phyloP scores from a whole-genome alignment of 2,329 filamentous ascomycete genomes.

The Aspergillus sclerotialis region DNA sequence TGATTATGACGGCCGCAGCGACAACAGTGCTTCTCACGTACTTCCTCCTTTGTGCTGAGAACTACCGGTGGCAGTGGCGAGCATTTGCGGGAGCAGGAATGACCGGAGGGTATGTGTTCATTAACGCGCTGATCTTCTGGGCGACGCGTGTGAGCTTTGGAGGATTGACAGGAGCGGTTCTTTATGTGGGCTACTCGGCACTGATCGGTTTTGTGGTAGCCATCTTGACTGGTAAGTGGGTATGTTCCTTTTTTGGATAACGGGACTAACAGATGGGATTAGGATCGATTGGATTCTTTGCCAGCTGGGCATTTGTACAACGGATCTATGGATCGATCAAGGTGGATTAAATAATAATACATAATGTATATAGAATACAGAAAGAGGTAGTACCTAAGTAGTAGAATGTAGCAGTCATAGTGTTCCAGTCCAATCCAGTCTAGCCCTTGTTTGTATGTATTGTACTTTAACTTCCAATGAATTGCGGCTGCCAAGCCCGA shows the following conservation, averaged over 20 bases:
- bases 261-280: slow-evolving; percentile 4
- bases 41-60: slow-evolving; percentile 90
- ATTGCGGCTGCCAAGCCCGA: too few relatives aligned
- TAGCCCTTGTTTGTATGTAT: too few relatives aligned
- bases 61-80: slow-evolving; percentile 99
- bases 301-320: slow-evolving; percentile 88
- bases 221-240: slow-evolving; percentile 75
- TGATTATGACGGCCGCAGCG: slow-evolving; percentile 90
- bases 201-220: slow-evolving; percentile 88
- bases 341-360: slow-evolving; percentile 68
- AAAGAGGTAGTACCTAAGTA: slow-evolving; percentile 5
- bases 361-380: slow-evolving; percentile 13
- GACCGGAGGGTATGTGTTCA: slow-evolving; percentile 84
- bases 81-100: slow-evolving; percentile 88
- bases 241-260: slow-evolving; percentile 1
- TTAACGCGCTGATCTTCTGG: slow-evolving; percentile 87
- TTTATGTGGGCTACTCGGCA: slow-evolving; percentile 90
- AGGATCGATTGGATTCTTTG: slow-evolving; percentile 94
- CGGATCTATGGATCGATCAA: slow-evolving; percentile 98
- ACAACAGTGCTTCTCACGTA: slow-evolving; percentile 94
- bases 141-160: slow-evolving; percentile 79
- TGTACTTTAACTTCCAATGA: too few relatives aligned
- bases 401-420: too few relatives aligned
- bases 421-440: too few relatives aligned
- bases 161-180: slow-evolving; percentile 74